Percentiles rank a stretch among this genome's conserved stretches.
Evolutionary conservation across 169 alveolate species (phyloP).

Genomic region (Cryptosporidium xiaoi): DNA sequence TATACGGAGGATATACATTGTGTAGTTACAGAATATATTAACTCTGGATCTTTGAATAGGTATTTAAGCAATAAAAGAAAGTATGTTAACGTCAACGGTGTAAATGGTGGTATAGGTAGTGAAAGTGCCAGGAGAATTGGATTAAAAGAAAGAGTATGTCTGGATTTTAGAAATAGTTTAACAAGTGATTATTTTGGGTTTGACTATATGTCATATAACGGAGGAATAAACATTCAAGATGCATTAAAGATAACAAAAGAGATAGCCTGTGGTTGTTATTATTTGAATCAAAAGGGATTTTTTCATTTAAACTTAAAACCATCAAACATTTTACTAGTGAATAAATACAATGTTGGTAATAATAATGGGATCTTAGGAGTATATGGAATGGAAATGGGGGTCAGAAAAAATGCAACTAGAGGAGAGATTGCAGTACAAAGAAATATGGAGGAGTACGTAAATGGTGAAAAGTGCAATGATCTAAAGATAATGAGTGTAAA

Average conservation of each 20-base stretch:
- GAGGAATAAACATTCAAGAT: conserved; percentile 33
- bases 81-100: not conserved
- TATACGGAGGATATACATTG: conserved; percentile 54
- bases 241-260: conserved; percentile 40
- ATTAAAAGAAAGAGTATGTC: not conserved
- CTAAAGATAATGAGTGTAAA: no score
- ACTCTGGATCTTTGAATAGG: conserved; percentile 44
- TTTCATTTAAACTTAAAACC: conserved; percentile 52
- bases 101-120: not conserved
- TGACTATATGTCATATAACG: not conserved
- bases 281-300: conserved; percentile 45
- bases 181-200: not conserved
- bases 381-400: no score
- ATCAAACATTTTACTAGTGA: conserved; percentile 35
- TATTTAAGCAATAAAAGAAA: not conserved
- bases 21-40: conserved; percentile 66
- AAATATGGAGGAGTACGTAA: no score
- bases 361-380: no score
- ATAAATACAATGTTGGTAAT: not conserved
- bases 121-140: no score
- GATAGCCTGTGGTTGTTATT: conserved; percentile 46
- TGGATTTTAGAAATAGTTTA: not conserved
- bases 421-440: no score
- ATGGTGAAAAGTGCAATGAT: no score
- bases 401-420: no score